phyloP scores from a whole-genome alignment of 768 basidiomycete species.

The Russula sp. region DNA sequence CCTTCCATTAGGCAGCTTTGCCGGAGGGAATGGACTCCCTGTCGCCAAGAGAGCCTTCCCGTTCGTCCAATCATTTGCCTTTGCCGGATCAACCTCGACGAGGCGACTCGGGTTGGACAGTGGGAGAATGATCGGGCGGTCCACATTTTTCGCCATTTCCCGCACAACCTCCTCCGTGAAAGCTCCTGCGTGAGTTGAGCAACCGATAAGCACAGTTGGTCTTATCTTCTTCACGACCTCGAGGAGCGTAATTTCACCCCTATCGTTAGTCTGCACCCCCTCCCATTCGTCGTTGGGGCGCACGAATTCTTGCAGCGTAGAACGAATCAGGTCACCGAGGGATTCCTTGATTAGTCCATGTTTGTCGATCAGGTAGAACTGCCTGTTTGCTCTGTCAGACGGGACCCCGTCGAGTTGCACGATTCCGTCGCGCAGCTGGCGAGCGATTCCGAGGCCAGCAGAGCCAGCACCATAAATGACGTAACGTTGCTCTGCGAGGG shows the following conservation, averaged over 20 bases:
- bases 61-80: conserved; percentile 70
- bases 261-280: conserved; percentile 30
- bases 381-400: conserved; percentile 48
- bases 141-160: conserved; percentile 59
- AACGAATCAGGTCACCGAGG: conserved; percentile 39
- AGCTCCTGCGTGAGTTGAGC: conserved; percentile 68
- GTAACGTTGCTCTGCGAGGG: conserved; percentile 67
- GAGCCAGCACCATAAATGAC: conserved; percentile 77
- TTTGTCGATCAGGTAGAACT: conserved; percentile 70
- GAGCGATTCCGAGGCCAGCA: conserved; percentile 74
- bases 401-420: conserved; percentile 43
- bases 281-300: conserved; percentile 52
- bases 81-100: conserved; percentile 65
- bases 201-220: conserved; percentile 81
- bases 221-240: conserved; percentile 65
- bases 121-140: conserved; percentile 77
- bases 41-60: conserved; percentile 78
- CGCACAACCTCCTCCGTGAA: conserved; percentile 69
- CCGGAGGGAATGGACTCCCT: conserved; percentile 76
- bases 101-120: conserved; percentile 75
- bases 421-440: conserved; percentile 73
- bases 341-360: conserved; percentile 53
- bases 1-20: conserved; percentile 57
- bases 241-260: conserved; percentile 45
- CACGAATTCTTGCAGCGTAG: conserved; percentile 46